Evolutionary conservation across 768 basidiomycete species (phyloP), one percentile per base, ranked within the genome.

Genomic region (Calvatia gigantea): DNA sequence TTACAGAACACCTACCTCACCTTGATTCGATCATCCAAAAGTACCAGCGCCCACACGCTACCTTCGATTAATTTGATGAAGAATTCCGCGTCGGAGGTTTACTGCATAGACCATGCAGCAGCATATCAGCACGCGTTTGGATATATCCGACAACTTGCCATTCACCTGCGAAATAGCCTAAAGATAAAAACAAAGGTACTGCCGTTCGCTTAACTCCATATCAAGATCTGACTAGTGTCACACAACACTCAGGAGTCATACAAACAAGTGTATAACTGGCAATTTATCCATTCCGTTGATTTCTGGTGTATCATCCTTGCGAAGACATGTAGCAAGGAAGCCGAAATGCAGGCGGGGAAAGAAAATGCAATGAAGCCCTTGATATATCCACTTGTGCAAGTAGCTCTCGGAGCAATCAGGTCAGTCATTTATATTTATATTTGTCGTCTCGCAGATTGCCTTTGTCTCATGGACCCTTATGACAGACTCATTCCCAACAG

Each of bases 181-280:
- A 94, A 95, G 71, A 76, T 85, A 37, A 87, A 88, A 66, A 87
- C 84, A 27, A 94, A 94, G 78, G 92, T 87, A 39, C 4, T 75
- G 65, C 23, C 31, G 58, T 33, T 39, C 15, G 32, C 9, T 50
- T 23, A 37, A 51, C 42, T 44, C 21, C 48, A 43, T 32, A 44
- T 42, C 25, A 25, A 3, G 41, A 21, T 23, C 25, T 12, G 25
- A 19, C 17, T 4, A 33, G 31, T 35, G 14, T 44, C 17, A 45
- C 50, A 21, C 8, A 41, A 38, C 12, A 52, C 19, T 39, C 68
- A 93, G 87, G 94, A 98, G 61, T 86, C 92, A 7, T 95, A 89
- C 73, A 88, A 87, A 69, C 87, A 89, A 63, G 96, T 99, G 19
- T 97, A 99, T 73, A 99, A 98, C 72, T 99, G 97, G 97, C 97